Conservation (phyloP, 306 rosid species). For the Inga oerstediana region DNA sequence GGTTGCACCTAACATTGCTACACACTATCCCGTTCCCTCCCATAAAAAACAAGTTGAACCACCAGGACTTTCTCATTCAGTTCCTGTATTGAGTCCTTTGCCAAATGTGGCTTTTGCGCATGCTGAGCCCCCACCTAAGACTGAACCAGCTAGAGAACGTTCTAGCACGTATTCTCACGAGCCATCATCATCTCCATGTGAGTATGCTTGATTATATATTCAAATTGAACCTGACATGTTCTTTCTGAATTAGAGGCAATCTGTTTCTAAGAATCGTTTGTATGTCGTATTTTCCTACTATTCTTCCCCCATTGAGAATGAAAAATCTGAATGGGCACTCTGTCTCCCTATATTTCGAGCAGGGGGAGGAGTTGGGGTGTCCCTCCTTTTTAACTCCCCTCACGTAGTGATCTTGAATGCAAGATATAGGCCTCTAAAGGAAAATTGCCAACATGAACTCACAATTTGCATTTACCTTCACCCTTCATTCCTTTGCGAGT, state of each 20-base stretch:
- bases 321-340: not conserved
- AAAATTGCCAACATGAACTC: conserved; percentile 4
- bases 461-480: not conserved
- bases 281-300: not conserved
- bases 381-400: not conserved
- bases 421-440: not conserved
- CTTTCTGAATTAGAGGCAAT: conserved; percentile 7
- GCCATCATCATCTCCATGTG: conserved; percentile 58
- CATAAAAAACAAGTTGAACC: conserved; percentile 53
- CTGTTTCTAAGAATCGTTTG: not conserved
- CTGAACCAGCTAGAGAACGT: conserved; percentile 42
- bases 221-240: conserved; percentile 16
- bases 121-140: conserved; percentile 71
- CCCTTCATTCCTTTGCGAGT: not conserved
- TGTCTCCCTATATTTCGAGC: not conserved
- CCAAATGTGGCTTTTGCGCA: conserved; percentile 77
- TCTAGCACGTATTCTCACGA: conserved; percentile 34
- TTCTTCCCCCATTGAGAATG: not conserved
- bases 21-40: conserved; percentile 44
- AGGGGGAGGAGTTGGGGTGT: not conserved
- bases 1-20: conserved; percentile 49
- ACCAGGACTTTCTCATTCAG: conserved; percentile 50
- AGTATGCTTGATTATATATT: conserved; percentile 43
- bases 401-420: not conserved
- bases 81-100: conserved; percentile 70